These are phyloP conservation scores for Arachnomyces sp. DNA, from an alignment of 2,329 filamentous ascomycete species.

Conservation along the genomic window DNA sequence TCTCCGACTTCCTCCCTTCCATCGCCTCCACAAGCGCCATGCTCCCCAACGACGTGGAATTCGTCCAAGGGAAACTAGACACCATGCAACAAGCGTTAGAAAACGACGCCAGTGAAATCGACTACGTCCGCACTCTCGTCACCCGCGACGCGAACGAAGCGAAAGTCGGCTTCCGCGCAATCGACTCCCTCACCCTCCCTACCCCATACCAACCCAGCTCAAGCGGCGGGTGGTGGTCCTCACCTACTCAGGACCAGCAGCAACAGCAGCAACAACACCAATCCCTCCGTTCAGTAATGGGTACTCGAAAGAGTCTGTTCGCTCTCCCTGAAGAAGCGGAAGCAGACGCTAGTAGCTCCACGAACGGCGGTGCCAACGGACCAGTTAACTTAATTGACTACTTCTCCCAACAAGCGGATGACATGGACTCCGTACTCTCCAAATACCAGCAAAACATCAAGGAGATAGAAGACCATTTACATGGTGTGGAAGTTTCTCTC, in stretches of 20 bases:
- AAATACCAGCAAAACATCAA: conserved; percentile 51
- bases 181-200: conserved; percentile 67
- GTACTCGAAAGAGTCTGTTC: conserved; percentile 30
- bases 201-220: conserved; percentile 49
- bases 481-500: conserved; percentile 53
- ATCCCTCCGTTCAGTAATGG: conserved; percentile 31
- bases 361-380: conserved; percentile 35
- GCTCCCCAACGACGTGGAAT: conserved; percentile 57
- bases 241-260: conserved; percentile 25
- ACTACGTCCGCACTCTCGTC: conserved; percentile 47
- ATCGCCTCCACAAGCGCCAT: conserved; percentile 57
- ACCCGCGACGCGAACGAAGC: conserved; percentile 62
- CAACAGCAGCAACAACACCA: conserved; percentile 29
- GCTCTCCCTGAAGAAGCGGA: conserved; percentile 41
- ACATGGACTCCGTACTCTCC: conserved; percentile 51
- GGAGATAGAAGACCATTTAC: conserved; percentile 58
- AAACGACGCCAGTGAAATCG: conserved; percentile 54
- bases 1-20: conserved; percentile 60
- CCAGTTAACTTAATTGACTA: conserved; percentile 55
- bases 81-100: conserved; percentile 56
- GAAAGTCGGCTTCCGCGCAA: conserved; percentile 61
- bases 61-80: conserved; percentile 53
- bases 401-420: conserved; percentile 55
- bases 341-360: conserved; percentile 33
- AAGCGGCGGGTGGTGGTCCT: conserved; percentile 32